Evolutionary conservation across 768 basidiomycete species (phyloP).

Genomic region (Cyclocybe aegerita): DNA sequence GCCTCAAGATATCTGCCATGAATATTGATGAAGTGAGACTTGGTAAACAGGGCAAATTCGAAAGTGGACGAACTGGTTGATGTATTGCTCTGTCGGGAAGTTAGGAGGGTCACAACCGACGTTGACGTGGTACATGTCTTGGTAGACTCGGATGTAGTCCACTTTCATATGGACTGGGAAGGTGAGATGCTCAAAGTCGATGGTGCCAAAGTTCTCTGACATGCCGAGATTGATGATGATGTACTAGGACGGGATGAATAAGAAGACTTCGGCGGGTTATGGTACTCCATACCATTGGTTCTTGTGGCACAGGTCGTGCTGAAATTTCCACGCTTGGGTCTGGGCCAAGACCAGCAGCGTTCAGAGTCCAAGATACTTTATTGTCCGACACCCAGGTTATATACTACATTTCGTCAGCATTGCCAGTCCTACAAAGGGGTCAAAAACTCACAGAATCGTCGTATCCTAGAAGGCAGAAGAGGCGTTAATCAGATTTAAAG

Average conservation of each 20-base stretch:
- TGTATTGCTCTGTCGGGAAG: constrained; percentile 83
- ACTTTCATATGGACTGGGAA: constrained; percentile 78
- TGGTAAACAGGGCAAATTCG: not conserved
- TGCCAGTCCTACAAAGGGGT: too few species aligned
- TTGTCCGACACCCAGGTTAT: constrained; percentile 76
- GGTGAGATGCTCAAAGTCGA: constrained; percentile 67
- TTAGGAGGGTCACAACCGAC: constrained; percentile 82
- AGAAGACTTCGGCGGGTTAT: not conserved
- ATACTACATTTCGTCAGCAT: constrained; percentile 43
- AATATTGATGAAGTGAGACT: constrained; percentile 1
- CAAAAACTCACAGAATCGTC: constrained; percentile 14
- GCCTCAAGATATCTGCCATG: constrained; percentile 51
- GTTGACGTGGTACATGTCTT: constrained; percentile 65
- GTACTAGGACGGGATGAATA: constrained; percentile 46
- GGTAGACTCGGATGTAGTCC: constrained; percentile 92
- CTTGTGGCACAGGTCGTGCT: constrained; percentile 71
- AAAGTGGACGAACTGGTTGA: constrained; percentile 51
- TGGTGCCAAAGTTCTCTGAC: constrained; percentile 69
- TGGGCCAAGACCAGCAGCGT: constrained; percentile 58
- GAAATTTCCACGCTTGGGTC: constrained; percentile 58
- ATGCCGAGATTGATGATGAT: constrained; percentile 85
- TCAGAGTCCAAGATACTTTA: constrained; percentile 68
- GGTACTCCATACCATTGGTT: constrained; percentile 66
- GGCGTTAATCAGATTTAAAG: too few species aligned
- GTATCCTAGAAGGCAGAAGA: constrained; percentile 8